A percentile compares a stretch with the other conserved stretches of the same genome.
These are phyloP conservation scores for Hortaea sp. DNA, from an alignment of 2,329 filamentous ascomycete species.

Conservation along the genomic window DNA sequence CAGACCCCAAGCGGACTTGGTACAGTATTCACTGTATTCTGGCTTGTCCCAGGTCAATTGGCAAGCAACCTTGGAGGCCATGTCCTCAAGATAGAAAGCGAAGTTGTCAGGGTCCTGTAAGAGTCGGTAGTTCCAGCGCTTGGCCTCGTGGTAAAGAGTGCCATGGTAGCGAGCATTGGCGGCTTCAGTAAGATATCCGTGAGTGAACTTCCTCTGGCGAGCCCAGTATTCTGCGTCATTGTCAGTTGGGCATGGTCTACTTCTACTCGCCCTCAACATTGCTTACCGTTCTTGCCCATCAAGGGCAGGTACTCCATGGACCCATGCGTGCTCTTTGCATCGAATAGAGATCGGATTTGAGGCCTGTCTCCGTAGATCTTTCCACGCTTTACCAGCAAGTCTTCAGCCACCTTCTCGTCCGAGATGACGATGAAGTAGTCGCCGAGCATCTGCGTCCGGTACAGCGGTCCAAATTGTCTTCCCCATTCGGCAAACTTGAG, in stretches of 20 bases:
- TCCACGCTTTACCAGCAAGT: conserved; percentile 42
- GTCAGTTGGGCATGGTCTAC: background rate
- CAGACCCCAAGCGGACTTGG: conserved; percentile 45
- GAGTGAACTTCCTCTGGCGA: conserved; percentile 44
- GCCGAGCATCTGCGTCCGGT: conserved; percentile 27
- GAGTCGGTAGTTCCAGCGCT: conserved; percentile 43
- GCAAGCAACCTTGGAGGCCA: conserved; percentile 49
- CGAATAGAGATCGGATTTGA: conserved; percentile 41
- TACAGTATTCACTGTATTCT: conserved; percentile 38
- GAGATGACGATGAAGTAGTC: conserved; percentile 40
- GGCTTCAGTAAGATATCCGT: conserved; percentile 40
- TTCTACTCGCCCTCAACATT: background rate
- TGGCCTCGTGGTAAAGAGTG: conserved; percentile 44
- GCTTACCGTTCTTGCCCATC: conserved; percentile 46
- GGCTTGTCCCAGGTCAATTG: conserved; percentile 45
- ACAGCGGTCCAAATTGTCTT: conserved; percentile 25
- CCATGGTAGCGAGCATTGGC: conserved; percentile 36
- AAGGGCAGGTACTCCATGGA: conserved; percentile 48
- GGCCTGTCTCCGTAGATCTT: conserved; percentile 44
- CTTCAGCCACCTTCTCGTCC: conserved; percentile 44
- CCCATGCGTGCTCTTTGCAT: conserved; percentile 45
- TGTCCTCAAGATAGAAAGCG: conserved; percentile 42
- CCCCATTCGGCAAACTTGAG: conserved; percentile 40
- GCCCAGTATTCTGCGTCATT: conserved; percentile 41
- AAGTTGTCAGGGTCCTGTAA: conserved; percentile 43